A percentile compares a stretch with the other conserved stretches of the same genome.
Evolutionary conservation across 2,329 filamentous ascomycete genomes (phyloP).

Genomic region (Pleurostoma richardsiae): DNA sequence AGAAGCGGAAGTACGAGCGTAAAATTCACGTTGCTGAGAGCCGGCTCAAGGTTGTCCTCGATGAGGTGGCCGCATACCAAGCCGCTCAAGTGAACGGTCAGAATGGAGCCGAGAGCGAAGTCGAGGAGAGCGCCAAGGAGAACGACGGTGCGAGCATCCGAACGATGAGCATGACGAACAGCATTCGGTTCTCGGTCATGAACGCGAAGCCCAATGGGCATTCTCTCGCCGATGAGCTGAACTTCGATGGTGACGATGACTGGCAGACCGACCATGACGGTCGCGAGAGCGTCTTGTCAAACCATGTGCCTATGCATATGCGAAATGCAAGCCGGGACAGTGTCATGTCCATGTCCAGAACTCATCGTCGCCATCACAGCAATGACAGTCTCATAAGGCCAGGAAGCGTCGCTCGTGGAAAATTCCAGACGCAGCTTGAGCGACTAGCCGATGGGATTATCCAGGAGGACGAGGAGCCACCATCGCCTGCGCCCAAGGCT

Average conservation of each 20-base stretch:
- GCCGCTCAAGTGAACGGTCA: slow-evolving; percentile 39
- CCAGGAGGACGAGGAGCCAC: slow-evolving; percentile 41
- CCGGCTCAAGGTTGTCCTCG: slow-evolving; percentile 75
- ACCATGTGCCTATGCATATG: slow-evolving; percentile 42
- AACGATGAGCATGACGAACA: slow-evolving; percentile 68
- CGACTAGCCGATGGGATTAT: slow-evolving; percentile 46
- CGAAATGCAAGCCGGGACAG: slow-evolving; percentile 56
- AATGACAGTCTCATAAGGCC: slow-evolving; percentile 52
- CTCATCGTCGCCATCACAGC: slow-evolving; percentile 53
- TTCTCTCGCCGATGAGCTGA: slow-evolving; percentile 86
- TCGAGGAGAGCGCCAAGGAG: slow-evolving; percentile 57
- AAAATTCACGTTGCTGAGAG: slow-evolving; percentile 87
- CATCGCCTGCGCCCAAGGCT: slow-evolving; percentile 27
- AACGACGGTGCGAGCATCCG: slow-evolving; percentile 68
- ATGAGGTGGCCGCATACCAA: slow-evolving; percentile 75
- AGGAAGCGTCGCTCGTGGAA: slow-evolving; percentile 49
- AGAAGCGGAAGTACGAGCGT: slow-evolving; percentile 75
- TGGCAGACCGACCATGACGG: slow-evolving; percentile 68
- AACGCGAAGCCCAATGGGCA: slow-evolving; percentile 60
- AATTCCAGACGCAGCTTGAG: slow-evolving; percentile 50
- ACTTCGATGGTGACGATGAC: slow-evolving; percentile 75
- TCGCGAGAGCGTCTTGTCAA: slow-evolving; percentile 56
- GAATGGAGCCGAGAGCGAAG: slow-evolving; percentile 47
- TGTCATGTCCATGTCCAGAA: slow-evolving; percentile 36
- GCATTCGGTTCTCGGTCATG: slow-evolving; percentile 68